phyloP scores from a whole-genome alignment of 176 grass and related monocot genomes.

The Eragrostis nindensis region DNA sequence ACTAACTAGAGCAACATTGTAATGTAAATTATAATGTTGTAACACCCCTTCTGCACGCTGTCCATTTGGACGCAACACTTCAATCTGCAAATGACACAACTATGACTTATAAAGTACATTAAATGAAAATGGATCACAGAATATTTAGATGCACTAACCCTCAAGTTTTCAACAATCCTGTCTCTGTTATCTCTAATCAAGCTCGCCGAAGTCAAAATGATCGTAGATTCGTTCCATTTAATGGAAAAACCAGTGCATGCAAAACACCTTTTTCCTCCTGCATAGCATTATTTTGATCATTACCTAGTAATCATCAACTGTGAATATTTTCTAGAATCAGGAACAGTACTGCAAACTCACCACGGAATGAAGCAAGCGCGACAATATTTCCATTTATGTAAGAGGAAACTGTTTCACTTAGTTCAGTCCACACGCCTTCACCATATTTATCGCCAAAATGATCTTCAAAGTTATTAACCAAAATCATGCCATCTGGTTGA shows the following conservation, averaged over 20 bases:
- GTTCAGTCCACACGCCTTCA: constrained; percentile 2
- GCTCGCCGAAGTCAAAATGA: constrained; percentile 15
- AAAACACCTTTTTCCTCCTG: constrained; percentile 18
- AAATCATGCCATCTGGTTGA: constrained; percentile 18
- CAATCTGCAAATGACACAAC: constrained; percentile 22
- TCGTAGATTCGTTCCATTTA: constrained; percentile 7
- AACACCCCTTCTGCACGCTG: neutral
- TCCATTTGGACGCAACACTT: constrained; percentile 10
- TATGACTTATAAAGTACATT: neutral
- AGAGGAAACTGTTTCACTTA: neutral
- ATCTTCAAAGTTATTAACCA: constrained; percentile 20
- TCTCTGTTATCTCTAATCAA: neutral
- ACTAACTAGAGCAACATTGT: constrained; percentile 28
- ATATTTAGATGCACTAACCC: neutral
- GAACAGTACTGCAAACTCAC: neutral
- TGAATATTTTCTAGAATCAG: neutral
- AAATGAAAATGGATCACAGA: neutral
- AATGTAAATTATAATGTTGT: constrained; percentile 21
- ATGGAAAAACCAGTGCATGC: constrained; percentile 18
- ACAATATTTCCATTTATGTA: neutral
- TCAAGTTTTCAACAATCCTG: constrained; percentile 31
- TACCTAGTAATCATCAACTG: neutral
- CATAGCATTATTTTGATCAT: constrained; percentile 1
- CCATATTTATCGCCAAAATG: constrained; percentile 1
- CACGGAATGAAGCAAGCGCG: constrained; percentile 30